Percentiles rank a stretch among this genome's conserved stretches.
These are phyloP conservation scores for Barnettozyma populi DNA, from an alignment of 805 yeast genomes.

Conservation along the genomic window DNA sequence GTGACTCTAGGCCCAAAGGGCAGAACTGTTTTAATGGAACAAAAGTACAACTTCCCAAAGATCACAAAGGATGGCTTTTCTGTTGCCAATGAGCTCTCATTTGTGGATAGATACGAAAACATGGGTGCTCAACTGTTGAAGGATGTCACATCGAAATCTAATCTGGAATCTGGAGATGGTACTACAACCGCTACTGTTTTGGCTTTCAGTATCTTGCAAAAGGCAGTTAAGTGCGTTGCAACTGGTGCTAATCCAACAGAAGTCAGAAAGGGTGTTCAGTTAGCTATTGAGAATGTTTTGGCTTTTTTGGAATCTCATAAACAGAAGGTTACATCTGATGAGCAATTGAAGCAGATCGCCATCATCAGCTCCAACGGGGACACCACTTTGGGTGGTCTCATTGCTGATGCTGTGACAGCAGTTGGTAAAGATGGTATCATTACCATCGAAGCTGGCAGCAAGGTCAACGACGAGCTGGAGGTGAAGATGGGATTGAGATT, in stretches of 20 bases:
- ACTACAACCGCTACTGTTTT: conserved; percentile 96
- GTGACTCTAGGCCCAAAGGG: conserved; percentile 98
- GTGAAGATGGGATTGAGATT: conserved; percentile 98
- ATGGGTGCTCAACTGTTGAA: conserved; percentile 93
- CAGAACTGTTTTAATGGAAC: conserved; percentile 94
- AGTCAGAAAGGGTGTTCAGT: conserved; percentile 93
- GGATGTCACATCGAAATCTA: conserved; percentile 96
- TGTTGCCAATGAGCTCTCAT: conserved; percentile 79
- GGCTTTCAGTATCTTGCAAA: conserved; percentile 93
- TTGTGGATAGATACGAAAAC: conserved; percentile 90
- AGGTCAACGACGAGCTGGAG: conserved; percentile 92
- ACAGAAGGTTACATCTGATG: conserved; percentile 89
- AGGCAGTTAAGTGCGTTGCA: conserved; percentile 93
- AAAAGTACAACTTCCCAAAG: conserved; percentile 93
- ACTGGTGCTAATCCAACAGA: conserved; percentile 99
- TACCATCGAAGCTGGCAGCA: conserved; percentile 96
- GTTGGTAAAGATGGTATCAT: conserved; percentile 99
- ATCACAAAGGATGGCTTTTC: conserved; percentile 99
- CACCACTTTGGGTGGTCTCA: conserved; percentile 79
- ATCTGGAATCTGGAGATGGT: conserved; percentile 98
- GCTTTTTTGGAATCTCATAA: conserved; percentile 77
- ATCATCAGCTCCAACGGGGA: conserved; percentile 98
- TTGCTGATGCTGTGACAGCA: conserved; percentile 96
- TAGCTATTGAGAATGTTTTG: conserved; percentile 93
- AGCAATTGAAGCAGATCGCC: conserved; percentile 96